Conservation (phyloP, 768 basidiomycete genomes). For the Galerina marginata region DNA sequence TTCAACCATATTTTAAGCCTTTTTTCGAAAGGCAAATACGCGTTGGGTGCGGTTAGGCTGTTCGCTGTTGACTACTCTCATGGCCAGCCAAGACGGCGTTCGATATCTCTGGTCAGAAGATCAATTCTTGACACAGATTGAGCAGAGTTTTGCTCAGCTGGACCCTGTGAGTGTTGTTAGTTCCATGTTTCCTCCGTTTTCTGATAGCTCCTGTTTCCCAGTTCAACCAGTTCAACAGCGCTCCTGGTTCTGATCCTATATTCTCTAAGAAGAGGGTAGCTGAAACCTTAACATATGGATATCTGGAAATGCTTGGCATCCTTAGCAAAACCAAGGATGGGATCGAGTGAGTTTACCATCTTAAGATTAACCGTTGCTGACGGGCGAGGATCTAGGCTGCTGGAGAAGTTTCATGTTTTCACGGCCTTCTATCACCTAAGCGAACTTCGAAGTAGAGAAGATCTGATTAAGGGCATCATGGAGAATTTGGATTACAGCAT, state of each 20-base stretch:
- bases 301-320: slow-evolving; percentile 94
- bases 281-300: slow-evolving; percentile 86
- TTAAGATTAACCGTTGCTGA: not conserved
- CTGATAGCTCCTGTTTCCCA: not conserved
- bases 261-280: slow-evolving; percentile 86
- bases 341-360: slow-evolving; percentile 66
- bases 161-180: slow-evolving; percentile 71
- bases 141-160: slow-evolving; percentile 87
- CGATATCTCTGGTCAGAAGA: slow-evolving; percentile 85
- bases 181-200: not conserved
- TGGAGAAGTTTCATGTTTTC: slow-evolving; percentile 93
- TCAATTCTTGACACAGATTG: slow-evolving; percentile 81
- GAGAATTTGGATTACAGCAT: slow-evolving; percentile 91
- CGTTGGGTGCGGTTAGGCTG: slow-evolving; percentile 90
- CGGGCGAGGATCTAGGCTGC: slow-evolving; percentile 53
- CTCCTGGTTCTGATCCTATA: slow-evolving; percentile 75
- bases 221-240: slow-evolving; percentile 64
- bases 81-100: slow-evolving; percentile 83
- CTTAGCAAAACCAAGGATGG: slow-evolving; percentile 90
- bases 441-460: slow-evolving; percentile 89
- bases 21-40: slow-evolving; percentile 65
- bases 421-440: slow-evolving; percentile 95
- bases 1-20: not conserved
- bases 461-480: slow-evolving; percentile 89
- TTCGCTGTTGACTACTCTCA: slow-evolving; percentile 78